Base-by-base conservation (phyloP, 768 basidiomycete genomes). In the Hysterangium stoloniferum region DNA sequence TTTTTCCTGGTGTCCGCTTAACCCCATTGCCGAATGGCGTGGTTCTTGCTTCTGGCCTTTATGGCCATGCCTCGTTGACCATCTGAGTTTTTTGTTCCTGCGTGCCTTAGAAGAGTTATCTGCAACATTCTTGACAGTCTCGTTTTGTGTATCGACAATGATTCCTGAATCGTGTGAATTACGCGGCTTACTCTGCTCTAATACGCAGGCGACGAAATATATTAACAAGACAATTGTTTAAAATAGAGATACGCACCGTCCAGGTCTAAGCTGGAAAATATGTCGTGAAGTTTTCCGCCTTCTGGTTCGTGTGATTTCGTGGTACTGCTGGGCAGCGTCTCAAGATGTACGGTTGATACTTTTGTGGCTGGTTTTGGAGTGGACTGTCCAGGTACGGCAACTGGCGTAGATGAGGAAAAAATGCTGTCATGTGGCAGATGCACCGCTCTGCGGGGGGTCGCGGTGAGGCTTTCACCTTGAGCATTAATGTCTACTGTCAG, bases 211-310 rank as follows among this genome's bases (percentile, higher is more conserved):
- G 7, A 42, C 24, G 22, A 9, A n/a, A 45, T 32, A 45, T 1
- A 19, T 11, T 32, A 15, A 6, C 15, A 12, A 4, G n/a, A 45
- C 33, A 8, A 41, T 1, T 45, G 29, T 45, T 43, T 34, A 3
- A 42, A 9, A 48, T 20, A 22, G 3, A n/a, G n/a, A 20, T 28
- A 29, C 54, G 28, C 20, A 55, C 54, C 54, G 28, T 41, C 50
- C 12, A 55, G 32, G 17, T 43, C 54, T 29, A 55, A 25, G 15
- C 51, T 44, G n/a, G 40, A 52, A 44, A 55, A 55, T 45, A 55
- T 45, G 36, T 55, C 50, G 19, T 44, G 48, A 11, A 55, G 43
- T 35, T 55, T 45, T 34, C 52, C 50, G 3, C 54, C 50, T 11
- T 41, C 50, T 7, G 50, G 25, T 49, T 45, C 25, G 45, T 27